Base-by-base conservation (phyloP, 192 early-diverging fungal genomes). In the Coemansia sp. region DNA sequence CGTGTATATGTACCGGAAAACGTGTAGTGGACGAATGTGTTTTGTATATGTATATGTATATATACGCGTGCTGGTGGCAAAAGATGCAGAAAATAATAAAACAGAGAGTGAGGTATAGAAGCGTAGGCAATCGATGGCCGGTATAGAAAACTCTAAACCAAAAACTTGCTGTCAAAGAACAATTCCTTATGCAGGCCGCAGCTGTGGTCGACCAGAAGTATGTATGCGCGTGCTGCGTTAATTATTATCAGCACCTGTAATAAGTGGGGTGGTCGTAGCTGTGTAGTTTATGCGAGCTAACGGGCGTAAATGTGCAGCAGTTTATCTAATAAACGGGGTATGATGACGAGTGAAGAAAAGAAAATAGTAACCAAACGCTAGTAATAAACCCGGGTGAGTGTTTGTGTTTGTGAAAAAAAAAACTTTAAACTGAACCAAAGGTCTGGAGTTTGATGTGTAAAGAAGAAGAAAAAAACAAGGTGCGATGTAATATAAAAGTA, bases 41-140 rank as follows among this genome's bases (percentile, higher is more conserved):
- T n/a, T n/a, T 34, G 42, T 25, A 17, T 40, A n/a, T 51, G 58
- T 57, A 53, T 34, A 18, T 38, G 4, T 57, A 53, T 59, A 50
- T 67, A 47, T 59, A 47, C 42, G 56, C 10, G 56, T 21, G 12
- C 33, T 34, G 49, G 48, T 41, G 42, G 18, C 18, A 24, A 43
- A 21, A 39, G 55, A 43, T 34, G 42, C 43, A 49, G 39, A 41
- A 46, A 46, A 41, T 23, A 55, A 39, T 39, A 55, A 43, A 62
- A 58, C 45, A 46, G 41, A 43, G 25, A 45, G 50, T 5, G 15
- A 56, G 39, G 55, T 53, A 51, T 40, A 43, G 40, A 56, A 64
- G 58, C 45, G 21, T 59, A 55, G 44, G 18, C 50, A 34, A 37
- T 55, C 25, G 25, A 47, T 47, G 34, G 34, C 34, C 34, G 34